Percentiles rank a stretch among this genome's conserved stretches.
Conservation (phyloP, 345 rosid species). For the Gynandropsis gynandra region DNA sequence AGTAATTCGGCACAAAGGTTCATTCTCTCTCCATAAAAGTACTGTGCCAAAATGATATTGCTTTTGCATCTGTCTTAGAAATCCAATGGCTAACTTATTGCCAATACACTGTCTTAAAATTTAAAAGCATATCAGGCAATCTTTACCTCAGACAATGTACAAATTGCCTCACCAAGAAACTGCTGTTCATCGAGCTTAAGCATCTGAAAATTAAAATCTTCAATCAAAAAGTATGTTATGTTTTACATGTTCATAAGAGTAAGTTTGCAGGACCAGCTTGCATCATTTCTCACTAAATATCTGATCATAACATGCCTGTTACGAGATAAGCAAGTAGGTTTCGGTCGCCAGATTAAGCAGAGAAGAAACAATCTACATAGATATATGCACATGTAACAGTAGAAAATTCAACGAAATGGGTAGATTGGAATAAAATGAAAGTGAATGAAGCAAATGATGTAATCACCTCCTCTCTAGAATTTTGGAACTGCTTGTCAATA, state of each 20-base stretch:
- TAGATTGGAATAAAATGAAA: background rate
- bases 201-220: constrained; percentile 33
- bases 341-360: no score
- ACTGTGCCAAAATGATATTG: background rate
- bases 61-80: constrained; percentile 3
- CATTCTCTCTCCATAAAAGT: background rate
- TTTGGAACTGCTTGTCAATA: constrained; percentile 71
- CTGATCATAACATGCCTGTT: no score
- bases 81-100: constrained; percentile 9
- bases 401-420: background rate
- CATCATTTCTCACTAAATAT: background rate
- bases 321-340: no score
- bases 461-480: constrained; percentile 61
- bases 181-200: constrained; percentile 58
- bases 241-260: background rate
- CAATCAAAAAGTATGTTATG: constrained; percentile 1
- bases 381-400: background rate
- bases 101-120: background rate
- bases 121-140: background rate
- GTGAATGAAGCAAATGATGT: background rate
- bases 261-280: background rate
- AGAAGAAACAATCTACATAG: no score
- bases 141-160: constrained; percentile 57
- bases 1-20: background rate
- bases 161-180: constrained; percentile 70